phyloP scores from a whole-genome alignment of 139 green algal species.

The Chlamydomonas schloesseri region DNA sequence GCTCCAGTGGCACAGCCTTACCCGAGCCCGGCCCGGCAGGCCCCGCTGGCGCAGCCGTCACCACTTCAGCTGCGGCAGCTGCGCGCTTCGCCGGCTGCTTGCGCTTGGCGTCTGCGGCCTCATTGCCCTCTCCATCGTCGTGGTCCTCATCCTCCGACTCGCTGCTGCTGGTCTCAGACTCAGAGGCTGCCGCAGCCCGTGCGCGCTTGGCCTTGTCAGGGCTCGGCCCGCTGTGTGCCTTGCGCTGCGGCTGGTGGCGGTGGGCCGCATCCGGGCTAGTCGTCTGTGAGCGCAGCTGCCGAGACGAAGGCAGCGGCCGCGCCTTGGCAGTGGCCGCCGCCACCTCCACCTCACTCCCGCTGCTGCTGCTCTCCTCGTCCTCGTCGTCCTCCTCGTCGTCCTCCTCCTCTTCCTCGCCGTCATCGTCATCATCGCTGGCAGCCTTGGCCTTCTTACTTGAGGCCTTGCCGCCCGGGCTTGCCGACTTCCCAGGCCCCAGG shows the following conservation, averaged over 20 bases:
- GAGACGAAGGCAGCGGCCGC: too few species aligned
- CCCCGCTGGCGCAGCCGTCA: neutral
- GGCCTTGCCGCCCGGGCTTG: neutral
- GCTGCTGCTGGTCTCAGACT: neutral
- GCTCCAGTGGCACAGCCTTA: slow-evolving; percentile 10
- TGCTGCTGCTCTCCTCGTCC: neutral
- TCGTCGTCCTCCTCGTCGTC: neutral
- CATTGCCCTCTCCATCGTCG: neutral
- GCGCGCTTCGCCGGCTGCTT: neutral
- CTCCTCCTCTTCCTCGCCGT: neutral
- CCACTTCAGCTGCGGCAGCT: neutral
- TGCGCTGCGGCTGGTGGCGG: too few species aligned
- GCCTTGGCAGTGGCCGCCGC: too few species aligned
- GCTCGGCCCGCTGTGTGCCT: too few species aligned
- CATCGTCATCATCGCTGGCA: neutral
- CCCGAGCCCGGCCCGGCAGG: neutral
- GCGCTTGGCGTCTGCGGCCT: neutral
- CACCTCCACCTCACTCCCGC: neutral
- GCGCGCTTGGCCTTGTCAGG: too few species aligned
- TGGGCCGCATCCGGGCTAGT: too few species aligned
- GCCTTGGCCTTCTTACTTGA: neutral
- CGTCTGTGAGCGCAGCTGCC: too few species aligned
- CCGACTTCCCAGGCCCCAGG: neutral
- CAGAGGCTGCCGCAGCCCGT: too few species aligned
- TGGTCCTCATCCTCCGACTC: neutral